phyloP scores from a whole-genome alignment of 495 filamentous ascomycete species.

The Xylaria palmicola region DNA sequence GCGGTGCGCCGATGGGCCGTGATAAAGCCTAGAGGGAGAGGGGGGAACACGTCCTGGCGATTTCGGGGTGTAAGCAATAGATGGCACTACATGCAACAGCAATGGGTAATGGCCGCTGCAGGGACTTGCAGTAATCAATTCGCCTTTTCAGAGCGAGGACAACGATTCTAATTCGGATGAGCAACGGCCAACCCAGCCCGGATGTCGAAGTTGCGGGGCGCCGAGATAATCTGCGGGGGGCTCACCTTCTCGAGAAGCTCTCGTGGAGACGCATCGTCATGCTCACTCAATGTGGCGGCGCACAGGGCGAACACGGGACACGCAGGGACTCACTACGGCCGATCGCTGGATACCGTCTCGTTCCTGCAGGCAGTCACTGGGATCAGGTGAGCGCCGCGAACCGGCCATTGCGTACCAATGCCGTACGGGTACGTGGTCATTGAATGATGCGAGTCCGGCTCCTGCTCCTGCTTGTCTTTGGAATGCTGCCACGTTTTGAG shows the following conservation, averaged over 20 bases:
- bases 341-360: slow-evolving; percentile 2
- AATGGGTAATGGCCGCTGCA: too few species aligned
- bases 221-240: background rate
- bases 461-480: background rate
- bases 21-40: too few species aligned
- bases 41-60: too few species aligned
- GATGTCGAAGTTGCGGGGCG: slow-evolving; percentile 1
- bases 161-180: too few species aligned
- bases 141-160: background rate
- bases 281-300: background rate
- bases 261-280: background rate
- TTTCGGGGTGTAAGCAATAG: background rate
- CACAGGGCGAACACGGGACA: too few species aligned
- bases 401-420: slow-evolving; percentile 4
- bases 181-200: background rate
- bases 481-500: too few species aligned
- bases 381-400: background rate
- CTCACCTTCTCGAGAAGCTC: background rate
- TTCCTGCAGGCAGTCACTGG: background rate
- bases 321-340: background rate
- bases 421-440: background rate
- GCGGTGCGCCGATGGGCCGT: background rate
- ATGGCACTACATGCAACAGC: background rate
- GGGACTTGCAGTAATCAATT: background rate
- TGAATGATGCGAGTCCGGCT: slow-evolving; percentile 7